Evolutionary conservation across 139 green algal species (phyloP), one percentile per base, ranked within the genome.

Genomic region (Closterium sp.): DNA sequence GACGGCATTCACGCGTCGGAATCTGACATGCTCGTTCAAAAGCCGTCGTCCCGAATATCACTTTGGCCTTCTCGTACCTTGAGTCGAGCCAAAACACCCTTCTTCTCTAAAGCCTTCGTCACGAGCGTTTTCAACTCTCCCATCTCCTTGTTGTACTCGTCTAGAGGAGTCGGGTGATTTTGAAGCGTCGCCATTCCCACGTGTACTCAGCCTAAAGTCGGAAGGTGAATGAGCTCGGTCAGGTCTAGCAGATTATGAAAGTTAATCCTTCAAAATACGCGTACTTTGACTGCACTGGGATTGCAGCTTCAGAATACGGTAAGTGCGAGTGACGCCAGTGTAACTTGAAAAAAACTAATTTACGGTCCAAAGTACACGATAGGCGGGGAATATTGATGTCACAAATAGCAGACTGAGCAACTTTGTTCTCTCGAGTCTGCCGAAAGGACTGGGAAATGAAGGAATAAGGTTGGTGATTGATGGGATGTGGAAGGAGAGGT

Each of bases 31-130:
- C 4, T 10, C 50, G 50, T 21, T 21, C 21, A 7, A 70, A 70
- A 70, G 21, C 1, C 10, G 21, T 70, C 50, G 50, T 70, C 50
- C 21, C 19, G 17, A 17, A 70, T 21, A 21, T n/a, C 0, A 21
- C 10, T 70, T 70, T 10, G 50, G 50, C 10, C 50, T 19, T 70
- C 50, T 70, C 62, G 13, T 92, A 94, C 91, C 89, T 90, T 31
- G 42, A 94, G 31, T 24, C 93, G 93, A 31, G 91, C 45, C 22
- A 94, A 38, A 0, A 92, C 89, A 27, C 91, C 91, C 34, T 94
- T 94, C 9, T 92, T 94, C 91, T 94, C 91, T 34, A 94, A 73
- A 70, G 91, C 73, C 86, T 88, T 28, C 21, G 91, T 93, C 19
- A 94, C 89, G 11, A 93, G 73, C 4, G 32, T 73, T 28, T 94